Base-by-base conservation (phyloP, 2,329 filamentous ascomycete genomes). In the Rugonectria rugulosa region DNA sequence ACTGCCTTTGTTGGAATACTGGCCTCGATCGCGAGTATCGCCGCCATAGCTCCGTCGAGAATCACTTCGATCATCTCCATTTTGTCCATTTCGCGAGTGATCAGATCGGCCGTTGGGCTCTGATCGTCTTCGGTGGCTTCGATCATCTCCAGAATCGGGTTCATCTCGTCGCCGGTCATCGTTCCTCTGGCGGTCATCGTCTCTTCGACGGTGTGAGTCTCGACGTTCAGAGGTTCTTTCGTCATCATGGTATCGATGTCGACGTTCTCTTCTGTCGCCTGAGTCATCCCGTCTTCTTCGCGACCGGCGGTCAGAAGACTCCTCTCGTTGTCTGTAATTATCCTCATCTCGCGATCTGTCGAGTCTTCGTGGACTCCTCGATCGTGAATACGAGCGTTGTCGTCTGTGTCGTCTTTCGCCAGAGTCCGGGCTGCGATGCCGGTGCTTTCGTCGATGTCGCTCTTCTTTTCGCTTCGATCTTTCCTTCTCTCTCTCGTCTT, bases 301-400 rank as follows among this genome's bases (percentile, higher is more conserved):
- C 53, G 64, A 55, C 26, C 55, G 59, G 20, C 59, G 62, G 3
- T 70, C 70, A 6, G 62, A 54, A 1, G 64, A 69, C 19, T 66
- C 49, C 20, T 69, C 63, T 44, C 66, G 63, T 26, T 65, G 63
- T n/a, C 60, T 66, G 24, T 65, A 63, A 2, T 59, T 53, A 9
- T 68, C 63, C 4, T 67, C 62, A 3, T 72, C 71, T 21, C 69
- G 68, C 10, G 70, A 71, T 24, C 63, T 57, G 7, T 68, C 68
- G 9, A 61, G 67, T 4, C 73, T 63, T 32, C 72, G 68, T 2
- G 77, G 79, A 49, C 78, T 81, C 42, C 72, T 68, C 11, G 79
- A 81, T 26, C 75, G 73, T 1, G 80, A 81, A 47, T 76, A 63
- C 2, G 77, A 85, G 32, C 79, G 76, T 56, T 76, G 77, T 41